These are phyloP conservation scores for Globisporangium abappressorium DNA, from an alignment of 352 stramenopile genomes.

Conservation along the genomic window DNA sequence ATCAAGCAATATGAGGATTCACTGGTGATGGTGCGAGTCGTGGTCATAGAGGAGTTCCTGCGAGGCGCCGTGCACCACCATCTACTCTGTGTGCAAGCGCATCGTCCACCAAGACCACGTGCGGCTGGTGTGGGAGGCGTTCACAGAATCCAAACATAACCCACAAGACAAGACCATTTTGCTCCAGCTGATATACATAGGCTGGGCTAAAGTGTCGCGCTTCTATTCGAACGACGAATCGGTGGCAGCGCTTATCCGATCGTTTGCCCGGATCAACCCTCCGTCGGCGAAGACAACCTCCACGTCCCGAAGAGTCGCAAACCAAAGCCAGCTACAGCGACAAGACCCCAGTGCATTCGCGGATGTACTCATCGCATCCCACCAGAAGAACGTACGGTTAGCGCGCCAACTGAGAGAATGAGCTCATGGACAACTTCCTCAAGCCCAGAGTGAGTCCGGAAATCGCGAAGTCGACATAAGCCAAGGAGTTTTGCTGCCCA, in stretches of 20 bases:
- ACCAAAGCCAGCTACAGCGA: constrained; percentile 16
- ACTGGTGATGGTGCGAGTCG: constrained; percentile 5
- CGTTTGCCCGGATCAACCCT: constrained; percentile 23
- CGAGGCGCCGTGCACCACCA: not conserved
- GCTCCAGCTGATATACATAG: not conserved
- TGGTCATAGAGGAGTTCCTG: not conserved
- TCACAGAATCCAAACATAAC: not conserved
- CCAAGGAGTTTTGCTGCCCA: not conserved
- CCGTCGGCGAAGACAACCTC: constrained; percentile 8
- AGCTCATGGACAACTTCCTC: constrained; percentile 14
- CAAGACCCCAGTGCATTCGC: constrained; percentile 28
- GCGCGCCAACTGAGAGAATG: constrained; percentile 31
- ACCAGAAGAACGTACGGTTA: constrained; percentile 27
- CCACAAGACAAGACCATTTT: not conserved
- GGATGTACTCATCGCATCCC: constrained; percentile 28
- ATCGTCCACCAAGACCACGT: constrained; percentile 15
- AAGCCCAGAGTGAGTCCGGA: not conserved
- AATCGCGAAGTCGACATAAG: not conserved
- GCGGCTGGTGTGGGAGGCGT: constrained; percentile 17
- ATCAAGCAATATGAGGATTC: constrained; percentile 15
- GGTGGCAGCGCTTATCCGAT: constrained; percentile 6
- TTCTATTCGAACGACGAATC: not conserved
- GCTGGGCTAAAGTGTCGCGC: not conserved
- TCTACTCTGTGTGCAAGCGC: constrained; percentile 22
- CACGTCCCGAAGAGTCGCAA: not conserved